These are phyloP conservation scores for Trichosporon asahii DNA, from an alignment of 1,284 basidiomycete genomes.

Conservation along the genomic window DNA sequence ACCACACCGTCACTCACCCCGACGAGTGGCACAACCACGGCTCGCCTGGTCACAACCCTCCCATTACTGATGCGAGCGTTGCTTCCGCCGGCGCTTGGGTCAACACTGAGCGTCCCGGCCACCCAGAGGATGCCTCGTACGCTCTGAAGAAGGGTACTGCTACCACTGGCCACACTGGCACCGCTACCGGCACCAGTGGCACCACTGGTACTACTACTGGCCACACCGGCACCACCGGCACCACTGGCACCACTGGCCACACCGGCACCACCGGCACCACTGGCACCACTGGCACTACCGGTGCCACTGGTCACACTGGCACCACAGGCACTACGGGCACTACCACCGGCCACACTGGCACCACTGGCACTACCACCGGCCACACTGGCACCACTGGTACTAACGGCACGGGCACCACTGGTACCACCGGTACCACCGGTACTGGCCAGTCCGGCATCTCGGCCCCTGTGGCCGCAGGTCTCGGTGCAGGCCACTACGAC, in stretches of 20 bases:
- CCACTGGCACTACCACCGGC: background rate
- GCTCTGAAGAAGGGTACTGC: background rate
- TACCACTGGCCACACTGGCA: background rate
- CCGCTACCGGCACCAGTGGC: background rate
- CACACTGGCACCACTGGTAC: background rate
- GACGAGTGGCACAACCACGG: no score
- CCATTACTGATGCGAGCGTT: no score
- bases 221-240: background rate
- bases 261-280: conserved; percentile 11
- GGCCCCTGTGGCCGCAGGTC: background rate
- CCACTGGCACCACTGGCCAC: background rate
- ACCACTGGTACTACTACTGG: background rate
- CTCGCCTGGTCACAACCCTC: no score
- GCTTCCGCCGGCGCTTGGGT: no score
- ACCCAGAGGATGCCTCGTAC: no score
- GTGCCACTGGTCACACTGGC: conserved; percentile 5
- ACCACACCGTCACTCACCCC: background rate
- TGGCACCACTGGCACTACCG: background rate
- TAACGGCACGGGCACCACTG: background rate
- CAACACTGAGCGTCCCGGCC: no score
- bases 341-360: background rate
- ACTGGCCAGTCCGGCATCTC: background rate
- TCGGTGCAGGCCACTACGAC: background rate
- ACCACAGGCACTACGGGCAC: background rate
- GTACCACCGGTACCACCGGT: background rate